Evolutionary conservation across 768 basidiomycete species (phyloP), one percentile per base, ranked within the genome.

Genomic region (Boletus reticuloceps): DNA sequence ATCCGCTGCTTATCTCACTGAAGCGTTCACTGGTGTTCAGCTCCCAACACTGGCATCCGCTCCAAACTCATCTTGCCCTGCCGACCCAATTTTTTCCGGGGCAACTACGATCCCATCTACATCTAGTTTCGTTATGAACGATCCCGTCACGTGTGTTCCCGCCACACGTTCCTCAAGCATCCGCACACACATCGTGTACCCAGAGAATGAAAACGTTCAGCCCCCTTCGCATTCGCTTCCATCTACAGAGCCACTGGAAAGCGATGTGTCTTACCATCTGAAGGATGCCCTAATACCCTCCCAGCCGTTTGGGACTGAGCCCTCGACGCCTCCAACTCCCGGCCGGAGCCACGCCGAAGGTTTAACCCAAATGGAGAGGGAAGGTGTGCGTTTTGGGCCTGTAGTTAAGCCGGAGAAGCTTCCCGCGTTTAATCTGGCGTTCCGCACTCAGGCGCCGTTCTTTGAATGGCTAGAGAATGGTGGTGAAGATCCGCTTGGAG

Each of bases 391-490:
- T 9, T 25, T 47, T 27, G 25, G 36, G 43, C 25, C 27, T 4
- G 3, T 36, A 3, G 22, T 13, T 20, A 55, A 59, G 51, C 37
- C n/a, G 6, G 63, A 69, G 4, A 63, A 54, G 1, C 54, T 61
- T 13, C 60, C 86, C 5, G 87, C 89, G 0, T 91, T 91, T 64
- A 88, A 86, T 63, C 75, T 85, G 60, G 89, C 89, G 12, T 90
- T 91, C 63, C 74, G 75, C 1, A 81, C 72, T 37, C 65, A 63
- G 44, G 74, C 73, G 7, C 79, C 79, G 2, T 89, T 80, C 63
- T 91, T 91, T 59, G 82, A 80, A 19, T 91, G 89, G 89, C 74
- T 91, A 7, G 89, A 91, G 67, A 81, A 81, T 19, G 77, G 78
- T 22, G 77, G 74, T 29, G 66, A 73, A 50, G 69, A 69, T 29